phyloP scores from a whole-genome alignment of 805 yeast genomes.

The Metschnikowia picachoensis region DNA sequence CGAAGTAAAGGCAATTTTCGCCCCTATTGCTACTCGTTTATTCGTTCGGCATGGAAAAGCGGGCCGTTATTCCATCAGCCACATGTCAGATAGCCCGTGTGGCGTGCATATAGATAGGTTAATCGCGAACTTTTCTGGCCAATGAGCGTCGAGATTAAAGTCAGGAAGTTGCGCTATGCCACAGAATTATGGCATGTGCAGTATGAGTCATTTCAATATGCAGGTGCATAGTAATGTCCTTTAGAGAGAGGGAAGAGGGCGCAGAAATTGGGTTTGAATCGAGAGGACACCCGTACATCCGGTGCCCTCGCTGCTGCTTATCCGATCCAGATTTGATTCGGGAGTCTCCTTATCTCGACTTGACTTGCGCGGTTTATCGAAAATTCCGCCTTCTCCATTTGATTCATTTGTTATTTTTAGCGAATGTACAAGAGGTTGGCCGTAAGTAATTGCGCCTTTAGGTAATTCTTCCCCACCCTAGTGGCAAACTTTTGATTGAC shows the following conservation, averaged over 20 bases:
- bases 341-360: too few species aligned
- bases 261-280: not conserved
- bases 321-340: not conserved
- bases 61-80: conserved; percentile 1
- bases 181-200: not conserved
- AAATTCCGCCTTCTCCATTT: not conserved
- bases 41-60: not conserved
- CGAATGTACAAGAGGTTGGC: too few species aligned
- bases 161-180: conserved; percentile 1
- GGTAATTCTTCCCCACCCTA: too few species aligned
- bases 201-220: not conserved
- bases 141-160: conserved; percentile 1
- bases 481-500: too few species aligned
- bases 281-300: conserved; percentile 4
- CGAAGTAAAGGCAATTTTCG: not conserved
- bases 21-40: not conserved
- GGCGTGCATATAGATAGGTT: not conserved
- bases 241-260: not conserved
- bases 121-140: not conserved
- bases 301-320: not conserved
- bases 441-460: too few species aligned
- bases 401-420: not conserved
- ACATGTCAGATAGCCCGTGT: conserved; percentile 1
- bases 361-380: not conserved
- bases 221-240: not conserved